Evolutionary conservation across 2,329 filamentous ascomycete genomes (phyloP).

Genomic region (Mycocentrospora acerina): DNA sequence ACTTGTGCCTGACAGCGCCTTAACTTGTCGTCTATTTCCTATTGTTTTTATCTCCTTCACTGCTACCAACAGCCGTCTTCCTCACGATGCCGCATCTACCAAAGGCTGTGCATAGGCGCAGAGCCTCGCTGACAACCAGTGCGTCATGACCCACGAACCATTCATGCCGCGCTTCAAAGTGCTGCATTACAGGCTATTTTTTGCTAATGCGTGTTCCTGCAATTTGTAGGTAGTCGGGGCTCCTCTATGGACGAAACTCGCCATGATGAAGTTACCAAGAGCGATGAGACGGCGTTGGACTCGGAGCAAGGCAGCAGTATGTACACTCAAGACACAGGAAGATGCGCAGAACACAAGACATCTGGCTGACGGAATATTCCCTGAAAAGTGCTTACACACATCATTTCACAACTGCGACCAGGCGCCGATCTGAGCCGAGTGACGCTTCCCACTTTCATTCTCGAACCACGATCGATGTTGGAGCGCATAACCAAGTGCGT

Average conservation of each 20-base stretch:
- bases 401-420: slow-evolving; percentile 94
- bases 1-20: slow-evolving; percentile 1
- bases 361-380: slow-evolving; percentile 15
- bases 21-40: not conserved
- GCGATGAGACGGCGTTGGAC: slow-evolving; percentile 80
- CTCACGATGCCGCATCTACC: slow-evolving; percentile 43
- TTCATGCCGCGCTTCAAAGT: slow-evolving; percentile 7
- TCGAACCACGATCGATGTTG: slow-evolving; percentile 96
- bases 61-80: not conserved
- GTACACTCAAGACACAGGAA: slow-evolving; percentile 28
- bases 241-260: slow-evolving; percentile 45
- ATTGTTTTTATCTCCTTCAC: not conserved
- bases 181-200: not conserved
- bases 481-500: slow-evolving; percentile 96
- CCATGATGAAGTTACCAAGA: slow-evolving; percentile 41
- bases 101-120: slow-evolving; percentile 23
- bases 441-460: slow-evolving; percentile 93
- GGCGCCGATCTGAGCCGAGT: slow-evolving; percentile 94
- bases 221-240: slow-evolving; percentile 41
- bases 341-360: not conserved
- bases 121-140: slow-evolving; percentile 29
- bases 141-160: slow-evolving; percentile 18
- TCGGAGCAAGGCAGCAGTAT: slow-evolving; percentile 91
- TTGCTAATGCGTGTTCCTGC: slow-evolving; percentile 18
- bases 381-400: slow-evolving; percentile 80